Evolutionary conservation across 1,139 yeast species (phyloP).

Genomic region (Candida albicans): DNA sequence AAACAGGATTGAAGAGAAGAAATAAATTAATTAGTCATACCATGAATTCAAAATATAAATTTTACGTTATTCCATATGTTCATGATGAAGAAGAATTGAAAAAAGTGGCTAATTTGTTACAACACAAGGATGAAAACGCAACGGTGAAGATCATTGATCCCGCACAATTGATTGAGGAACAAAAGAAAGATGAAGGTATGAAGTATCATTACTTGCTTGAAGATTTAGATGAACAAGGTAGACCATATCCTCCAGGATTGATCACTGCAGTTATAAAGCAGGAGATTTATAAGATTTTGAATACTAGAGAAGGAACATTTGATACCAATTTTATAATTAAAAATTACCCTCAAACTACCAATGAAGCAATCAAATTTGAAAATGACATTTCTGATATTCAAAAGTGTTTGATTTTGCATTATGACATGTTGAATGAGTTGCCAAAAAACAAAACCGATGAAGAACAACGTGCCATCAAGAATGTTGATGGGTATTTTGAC

Average conservation of each 20-base stretch:
- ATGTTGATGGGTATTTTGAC: constrained; percentile 57
- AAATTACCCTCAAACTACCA: constrained; percentile 58
- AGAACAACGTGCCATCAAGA: constrained; percentile 29
- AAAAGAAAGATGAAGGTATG: constrained; percentile 39
- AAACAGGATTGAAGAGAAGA: constrained; percentile 57
- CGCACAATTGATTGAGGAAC: constrained; percentile 42
- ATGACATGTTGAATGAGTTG: constrained; percentile 28
- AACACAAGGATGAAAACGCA: constrained; percentile 15
- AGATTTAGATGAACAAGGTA: constrained; percentile 34
- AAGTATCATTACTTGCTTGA: constrained; percentile 43
- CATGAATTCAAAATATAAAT: constrained; percentile 31
- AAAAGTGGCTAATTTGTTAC: constrained; percentile 20
- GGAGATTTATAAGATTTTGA: constrained; percentile 39
- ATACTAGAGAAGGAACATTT: constrained; percentile 43
- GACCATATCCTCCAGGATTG: constrained; percentile 56
- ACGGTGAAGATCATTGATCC: constrained; percentile 53
- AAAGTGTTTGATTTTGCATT: constrained; percentile 37
- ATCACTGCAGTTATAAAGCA: constrained; percentile 56
- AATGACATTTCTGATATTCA: constrained; percentile 52
- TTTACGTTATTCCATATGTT: constrained; percentile 47
- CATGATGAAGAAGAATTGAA: constrained; percentile 22
- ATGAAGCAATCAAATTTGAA: constrained; percentile 64
- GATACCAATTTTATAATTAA: constrained; percentile 47
- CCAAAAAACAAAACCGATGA: constrained; percentile 28
- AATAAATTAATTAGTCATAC: constrained; percentile 39